A percentile compares a stretch with the other conserved stretches of the same genome.
Evolutionary conservation across 164 flowering plant genomes (phyloP).

Genomic region (Annona cherimola): DNA sequence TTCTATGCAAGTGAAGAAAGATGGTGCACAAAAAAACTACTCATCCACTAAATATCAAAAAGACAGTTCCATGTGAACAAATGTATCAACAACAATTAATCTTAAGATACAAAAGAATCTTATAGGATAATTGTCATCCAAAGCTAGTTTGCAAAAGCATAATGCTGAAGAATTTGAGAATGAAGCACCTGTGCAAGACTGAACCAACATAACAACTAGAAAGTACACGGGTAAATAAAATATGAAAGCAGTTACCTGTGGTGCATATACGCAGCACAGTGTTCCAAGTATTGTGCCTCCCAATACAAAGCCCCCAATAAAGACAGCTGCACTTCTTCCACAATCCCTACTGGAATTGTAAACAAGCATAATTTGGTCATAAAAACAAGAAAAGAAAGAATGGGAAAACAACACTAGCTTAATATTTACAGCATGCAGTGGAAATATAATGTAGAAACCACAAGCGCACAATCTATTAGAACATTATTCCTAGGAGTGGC

Average conservation of each 20-base stretch:
- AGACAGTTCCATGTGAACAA: not conserved
- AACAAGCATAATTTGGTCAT: not conserved
- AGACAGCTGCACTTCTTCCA: slow-evolving; percentile 56
- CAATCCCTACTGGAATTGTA: slow-evolving; percentile 36
- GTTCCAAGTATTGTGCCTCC: slow-evolving; percentile 86
- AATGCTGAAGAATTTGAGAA: not conserved
- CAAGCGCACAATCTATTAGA: not conserved
- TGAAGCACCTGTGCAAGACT: not conserved
- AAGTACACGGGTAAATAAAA: not conserved
- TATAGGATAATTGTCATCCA: not conserved
- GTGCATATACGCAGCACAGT: slow-evolving; percentile 87
- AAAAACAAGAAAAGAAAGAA: not conserved
- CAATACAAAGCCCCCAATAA: slow-evolving; percentile 86
- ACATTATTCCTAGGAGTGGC: not conserved
- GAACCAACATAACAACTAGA: not conserved
- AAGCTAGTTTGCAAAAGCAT: not conserved
- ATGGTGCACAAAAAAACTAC: not conserved
- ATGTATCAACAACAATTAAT: not conserved
- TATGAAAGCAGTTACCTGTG: slow-evolving; percentile 47
- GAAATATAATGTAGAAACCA: not conserved
- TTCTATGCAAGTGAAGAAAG: not conserved
- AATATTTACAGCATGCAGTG: slow-evolving; percentile 1
- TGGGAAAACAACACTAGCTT: not conserved
- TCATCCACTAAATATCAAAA: not conserved
- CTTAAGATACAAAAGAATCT: not conserved